Base-by-base conservation (phyloP, 1,284 basidiomycete genomes). In the Cronartium ribicola region DNA sequence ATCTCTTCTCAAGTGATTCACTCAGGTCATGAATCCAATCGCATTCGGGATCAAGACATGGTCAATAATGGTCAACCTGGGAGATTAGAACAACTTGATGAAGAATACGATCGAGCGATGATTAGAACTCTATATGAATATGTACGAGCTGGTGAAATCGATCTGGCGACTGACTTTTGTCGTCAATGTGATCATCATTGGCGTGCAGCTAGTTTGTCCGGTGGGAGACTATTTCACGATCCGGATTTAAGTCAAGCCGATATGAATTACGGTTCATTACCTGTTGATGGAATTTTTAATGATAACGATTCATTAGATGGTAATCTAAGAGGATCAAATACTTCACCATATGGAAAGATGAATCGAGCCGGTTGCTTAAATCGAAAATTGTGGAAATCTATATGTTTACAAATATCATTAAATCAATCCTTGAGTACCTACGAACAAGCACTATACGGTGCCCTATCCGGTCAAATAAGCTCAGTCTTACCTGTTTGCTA, bases 381-480 rank as follows among this genome's bases (percentile, higher is more conserved):
- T 17, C 84, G 92, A 74, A 86, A 85, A 76, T 82, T 94, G 6
- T 96, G 94, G 94, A 94, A 94, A 82, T 84, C 87, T 41, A 86
- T 88, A 6, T 95, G 92, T 80, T 86, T 87, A 55, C 87, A 87
- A 11, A 87, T 90, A 5, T 92, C 92, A 4, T 84, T 88, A 8
- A 91, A 89, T 77, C 83, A 87, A 41, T 84, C 84, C 29, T 83
- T 96, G 5, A 85, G 90, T 0, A 84, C 88, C 13, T 85, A 88
- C 66, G 94, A 97, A 80, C 87, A 92, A 14, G 86, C 89, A 0
- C 83, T 98, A 0, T 95, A 94, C 78, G 94, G 94, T 0, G 88
- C 92, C 0, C 86, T 98, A 6, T 88, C 89, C 0, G 94, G 94
- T 3, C 93, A 95, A 4, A 86, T 91, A 0, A 84, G 84, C 5